These are phyloP conservation scores for Arachnomyces sp. DNA, from an alignment of 2,329 filamentous ascomycete genomes.

Conservation along the genomic window DNA sequence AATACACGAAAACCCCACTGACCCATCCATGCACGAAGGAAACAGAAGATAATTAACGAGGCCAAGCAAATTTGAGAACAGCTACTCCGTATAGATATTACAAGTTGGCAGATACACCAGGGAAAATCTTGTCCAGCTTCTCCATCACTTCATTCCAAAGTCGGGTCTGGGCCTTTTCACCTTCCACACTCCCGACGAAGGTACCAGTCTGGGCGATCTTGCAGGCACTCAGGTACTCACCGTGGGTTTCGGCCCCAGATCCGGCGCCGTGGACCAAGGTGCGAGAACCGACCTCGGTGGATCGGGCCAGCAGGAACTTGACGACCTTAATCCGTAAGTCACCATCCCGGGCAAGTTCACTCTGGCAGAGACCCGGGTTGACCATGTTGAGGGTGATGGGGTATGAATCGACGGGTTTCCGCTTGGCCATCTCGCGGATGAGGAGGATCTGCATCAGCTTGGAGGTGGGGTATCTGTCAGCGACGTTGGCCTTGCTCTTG, in stretches of 20 bases:
- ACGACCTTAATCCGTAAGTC: slow-evolving; percentile 14
- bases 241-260: slow-evolving; percentile 31
- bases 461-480: slow-evolving; percentile 32
- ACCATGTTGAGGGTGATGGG: slow-evolving; percentile 40
- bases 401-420: slow-evolving; percentile 13
- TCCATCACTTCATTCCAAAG: slow-evolving; percentile 32
- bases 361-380: slow-evolving; percentile 44
- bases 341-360: slow-evolving; percentile 5
- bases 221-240: slow-evolving; percentile 31
- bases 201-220: slow-evolving; percentile 13
- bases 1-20: too few relatives aligned
- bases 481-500: slow-evolving; percentile 20
- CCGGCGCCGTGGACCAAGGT: slow-evolving; percentile 28
- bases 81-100: too few relatives aligned
- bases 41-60: too few relatives aligned
- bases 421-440: slow-evolving; percentile 25
- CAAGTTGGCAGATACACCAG: slow-evolving; percentile 17
- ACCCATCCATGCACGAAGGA: too few relatives aligned
- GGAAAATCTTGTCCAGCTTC: slow-evolving; percentile 32
- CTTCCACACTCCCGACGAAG: slow-evolving; percentile 28
- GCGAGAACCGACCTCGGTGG: slow-evolving; percentile 36
- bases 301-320: slow-evolving; percentile 29
- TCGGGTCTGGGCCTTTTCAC: slow-evolving; percentile 21
- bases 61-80: too few relatives aligned
- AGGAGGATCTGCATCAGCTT: slow-evolving; percentile 39